Evolutionary conservation across 2,329 filamentous ascomycete genomes (phyloP).

Genomic region (Ceratocystis diversiconidia): DNA sequence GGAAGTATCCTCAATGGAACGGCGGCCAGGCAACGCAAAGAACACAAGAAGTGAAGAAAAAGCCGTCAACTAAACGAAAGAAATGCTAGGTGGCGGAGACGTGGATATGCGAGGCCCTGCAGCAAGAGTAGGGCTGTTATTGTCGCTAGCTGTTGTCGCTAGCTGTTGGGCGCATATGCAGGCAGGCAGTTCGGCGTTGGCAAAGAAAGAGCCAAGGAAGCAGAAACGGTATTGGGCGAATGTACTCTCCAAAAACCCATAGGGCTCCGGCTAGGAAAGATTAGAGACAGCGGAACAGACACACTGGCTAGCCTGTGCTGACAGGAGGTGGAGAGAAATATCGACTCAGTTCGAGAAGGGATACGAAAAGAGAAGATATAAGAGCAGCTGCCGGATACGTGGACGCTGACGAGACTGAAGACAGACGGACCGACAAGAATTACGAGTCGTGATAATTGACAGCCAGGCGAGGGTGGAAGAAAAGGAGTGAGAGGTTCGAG

Average conservation of each 20-base stretch:
- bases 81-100: background rate
- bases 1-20: background rate
- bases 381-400: background rate
- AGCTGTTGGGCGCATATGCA: constrained; percentile 10
- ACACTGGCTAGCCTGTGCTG: background rate
- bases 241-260: no score
- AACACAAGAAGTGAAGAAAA: background rate
- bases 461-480: background rate
- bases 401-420: background rate
- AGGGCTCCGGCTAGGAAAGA: no score
- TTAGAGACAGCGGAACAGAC: background rate
- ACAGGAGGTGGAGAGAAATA: background rate
- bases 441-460: background rate
- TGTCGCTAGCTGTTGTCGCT: constrained; percentile 1
- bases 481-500: no score
- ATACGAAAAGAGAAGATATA: background rate
- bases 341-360: background rate
- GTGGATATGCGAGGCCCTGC: background rate
- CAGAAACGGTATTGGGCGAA: no score
- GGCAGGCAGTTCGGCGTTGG: background rate
- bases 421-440: background rate
- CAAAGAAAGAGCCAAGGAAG: background rate
- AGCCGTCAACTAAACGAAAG: background rate
- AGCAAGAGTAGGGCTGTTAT: background rate
- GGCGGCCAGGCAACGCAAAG: background rate